phyloP scores from a whole-genome alignment of 768 basidiomycete genomes.

The Stropharia rugosoannulata region DNA sequence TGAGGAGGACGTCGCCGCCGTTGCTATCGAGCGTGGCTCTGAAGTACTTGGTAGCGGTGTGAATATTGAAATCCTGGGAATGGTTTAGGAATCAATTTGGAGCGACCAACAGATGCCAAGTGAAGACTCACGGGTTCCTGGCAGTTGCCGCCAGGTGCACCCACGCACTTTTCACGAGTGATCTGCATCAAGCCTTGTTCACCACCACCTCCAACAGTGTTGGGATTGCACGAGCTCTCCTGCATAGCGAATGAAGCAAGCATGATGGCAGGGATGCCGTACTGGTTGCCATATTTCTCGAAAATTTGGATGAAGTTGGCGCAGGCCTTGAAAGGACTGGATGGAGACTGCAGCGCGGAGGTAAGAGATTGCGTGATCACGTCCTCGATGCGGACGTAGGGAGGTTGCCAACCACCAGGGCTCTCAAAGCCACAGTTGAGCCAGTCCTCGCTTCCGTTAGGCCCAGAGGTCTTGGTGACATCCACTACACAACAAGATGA shows the following conservation, averaged over 20 bases:
- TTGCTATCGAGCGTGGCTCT: constrained; percentile 44
- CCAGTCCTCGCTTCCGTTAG: constrained; percentile 74
- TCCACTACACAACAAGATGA: constrained; percentile 34
- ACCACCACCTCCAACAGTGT: constrained; percentile 68
- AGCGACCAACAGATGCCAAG: not conserved
- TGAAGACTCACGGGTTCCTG: constrained; percentile 37
- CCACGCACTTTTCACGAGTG: constrained; percentile 72
- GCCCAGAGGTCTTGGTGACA: constrained; percentile 51
- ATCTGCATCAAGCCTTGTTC: constrained; percentile 91
- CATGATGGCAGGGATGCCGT: constrained; percentile 66
- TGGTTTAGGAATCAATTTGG: not conserved
- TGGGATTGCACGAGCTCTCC: constrained; percentile 70
- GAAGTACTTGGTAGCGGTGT: constrained; percentile 63
- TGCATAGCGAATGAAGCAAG: constrained; percentile 90
- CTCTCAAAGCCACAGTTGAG: constrained; percentile 73
- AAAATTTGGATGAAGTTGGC: constrained; percentile 49
- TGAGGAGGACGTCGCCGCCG: constrained; percentile 51
- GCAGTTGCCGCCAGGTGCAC: constrained; percentile 49
- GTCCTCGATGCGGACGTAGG: constrained; percentile 51
- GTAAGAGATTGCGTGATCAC: constrained; percentile 46
- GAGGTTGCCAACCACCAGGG: constrained; percentile 74
- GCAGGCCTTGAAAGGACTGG: constrained; percentile 63
- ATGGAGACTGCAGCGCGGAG: constrained; percentile 44
- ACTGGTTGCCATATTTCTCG: constrained; percentile 51
- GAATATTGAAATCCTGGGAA: constrained; percentile 67